These are phyloP conservation scores for Apiotrichum veenhuisii DNA, from an alignment of 1,284 basidiomycete genomes.

Conservation along the genomic window DNA sequence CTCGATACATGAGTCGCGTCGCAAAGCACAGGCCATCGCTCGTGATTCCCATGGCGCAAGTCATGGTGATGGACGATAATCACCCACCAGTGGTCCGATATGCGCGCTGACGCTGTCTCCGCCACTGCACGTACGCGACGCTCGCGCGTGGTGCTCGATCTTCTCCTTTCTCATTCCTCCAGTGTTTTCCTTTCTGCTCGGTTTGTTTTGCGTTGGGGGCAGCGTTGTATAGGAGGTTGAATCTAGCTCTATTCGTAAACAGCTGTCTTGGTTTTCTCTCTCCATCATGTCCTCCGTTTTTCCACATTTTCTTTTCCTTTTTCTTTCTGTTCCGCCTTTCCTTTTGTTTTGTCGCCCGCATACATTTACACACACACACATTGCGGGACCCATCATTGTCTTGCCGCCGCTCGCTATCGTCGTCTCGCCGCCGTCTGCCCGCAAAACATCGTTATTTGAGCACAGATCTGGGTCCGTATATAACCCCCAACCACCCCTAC, in stretches of 20 bases:
- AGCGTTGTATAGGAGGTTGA: conserved; percentile 3
- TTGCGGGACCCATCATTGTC: not conserved
- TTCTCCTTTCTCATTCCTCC: not conserved
- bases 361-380: not conserved
- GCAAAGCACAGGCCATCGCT: too few species aligned
- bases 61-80: too few species aligned
- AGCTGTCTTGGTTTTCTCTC: not conserved
- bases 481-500: not conserved
- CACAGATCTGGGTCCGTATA: not conserved
- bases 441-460: not conserved
- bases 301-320: not conserved
- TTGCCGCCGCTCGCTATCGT: not conserved
- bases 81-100: too few species aligned
- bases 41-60: not conserved
- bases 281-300: not conserved
- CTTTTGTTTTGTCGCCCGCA: not conserved
- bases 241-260: conserved; percentile 2
- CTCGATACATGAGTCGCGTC: too few species aligned
- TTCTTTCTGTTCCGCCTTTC: not conserved
- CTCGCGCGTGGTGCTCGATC: not conserved
- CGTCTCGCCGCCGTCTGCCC: not conserved
- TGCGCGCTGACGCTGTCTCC: not conserved
- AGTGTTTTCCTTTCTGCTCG: conserved; percentile 1
- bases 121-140: not conserved
- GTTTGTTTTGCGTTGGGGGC: not conserved